Evolutionary conservation across 2,329 filamentous ascomycete species (phyloP), one percentile per base, ranked within the genome.

Genomic region (Penicillium sumatraense): DNA sequence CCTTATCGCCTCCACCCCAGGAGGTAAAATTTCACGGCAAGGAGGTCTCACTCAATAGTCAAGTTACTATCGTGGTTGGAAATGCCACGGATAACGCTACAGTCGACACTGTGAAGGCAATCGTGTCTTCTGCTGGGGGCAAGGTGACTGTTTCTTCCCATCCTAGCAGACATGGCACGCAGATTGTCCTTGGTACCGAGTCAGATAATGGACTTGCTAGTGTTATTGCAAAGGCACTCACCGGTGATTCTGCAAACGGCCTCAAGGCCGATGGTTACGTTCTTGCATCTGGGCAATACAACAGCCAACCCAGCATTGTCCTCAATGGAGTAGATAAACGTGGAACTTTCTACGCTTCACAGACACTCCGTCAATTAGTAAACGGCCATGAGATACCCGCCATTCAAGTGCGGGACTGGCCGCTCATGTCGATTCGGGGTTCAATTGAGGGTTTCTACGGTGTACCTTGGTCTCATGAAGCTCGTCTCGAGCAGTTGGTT

Each of bases 371-470:
- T 29, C 59, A 62, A 36, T 54, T 62, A 20, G 42, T 55, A 23
- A 40, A 46, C 24, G 45, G 52, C 2, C 33, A 49, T 27, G 26
- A 52, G 49, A 44, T 62, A 16, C 55, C 59, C 3, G 58, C 56
- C 21, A 21, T 63, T 11, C 51, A 55, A 14, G 48, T 65, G n/a
- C 60, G 60, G 14, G 63, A 65, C 21, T 63, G 62, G 63, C 63
- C 63, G 20, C 63, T 65, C 20, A 65, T 65, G 63, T 54, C 62
- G 13, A 61, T 65, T 31, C 62, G 62, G 38, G 62, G 63, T 27
- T 65, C 60, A 6, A 65, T 65, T 7, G 58, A 65, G 42, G 63
- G 63, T 1, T 65, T 65, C 50, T 65, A 65, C 31, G 62, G 63
- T 35, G 47, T 65, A 10, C 62, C 62, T 0, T 65, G 62, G 62